A percentile compares a stretch with the other conserved stretches of the same genome.
These are phyloP conservation scores for Stenogyne calaminthoides DNA, from an alignment of 305 asterid genomes.

Conservation along the genomic window DNA sequence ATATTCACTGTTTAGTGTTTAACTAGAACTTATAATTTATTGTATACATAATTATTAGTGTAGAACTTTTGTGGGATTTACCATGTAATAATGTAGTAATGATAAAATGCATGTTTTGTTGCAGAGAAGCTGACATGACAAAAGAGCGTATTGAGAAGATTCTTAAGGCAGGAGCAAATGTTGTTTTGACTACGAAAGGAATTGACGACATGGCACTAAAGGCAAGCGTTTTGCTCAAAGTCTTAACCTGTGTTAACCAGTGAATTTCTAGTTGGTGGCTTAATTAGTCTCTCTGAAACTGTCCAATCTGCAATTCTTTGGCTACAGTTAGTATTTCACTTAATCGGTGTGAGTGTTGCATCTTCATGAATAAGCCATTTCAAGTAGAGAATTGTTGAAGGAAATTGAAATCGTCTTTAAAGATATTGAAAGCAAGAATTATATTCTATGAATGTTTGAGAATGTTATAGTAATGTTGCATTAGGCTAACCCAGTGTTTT, in stretches of 20 bases:
- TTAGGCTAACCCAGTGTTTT: no score
- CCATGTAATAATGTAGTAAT: slow-evolving; percentile 9
- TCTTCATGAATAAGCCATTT: background rate
- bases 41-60: background rate
- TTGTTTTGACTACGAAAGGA: slow-evolving; percentile 87
- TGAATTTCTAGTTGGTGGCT: background rate
- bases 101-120: slow-evolving; percentile 24
- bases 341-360: slow-evolving; percentile 7
- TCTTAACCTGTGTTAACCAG: background rate
- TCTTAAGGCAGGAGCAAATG: slow-evolving; percentile 97
- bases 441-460: background rate
- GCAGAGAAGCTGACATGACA: slow-evolving; percentile 97
- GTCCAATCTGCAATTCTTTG: background rate
- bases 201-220: slow-evolving; percentile 99
- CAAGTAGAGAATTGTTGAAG: slow-evolving; percentile 2
- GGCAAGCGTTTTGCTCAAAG: slow-evolving; percentile 45
- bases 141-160: slow-evolving; percentile 93
- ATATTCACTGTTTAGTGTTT: background rate
- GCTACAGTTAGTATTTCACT: slow-evolving; percentile 1
- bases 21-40: background rate
- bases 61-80: background rate
- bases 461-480: no score
- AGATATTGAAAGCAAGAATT: slow-evolving; percentile 11
- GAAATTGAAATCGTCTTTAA: background rate
- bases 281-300: background rate